Evolutionary conservation across 805 yeast species (phyloP), one percentile per base, ranked within the genome.

Genomic region (Kluyveromyces wickerhamii): DNA sequence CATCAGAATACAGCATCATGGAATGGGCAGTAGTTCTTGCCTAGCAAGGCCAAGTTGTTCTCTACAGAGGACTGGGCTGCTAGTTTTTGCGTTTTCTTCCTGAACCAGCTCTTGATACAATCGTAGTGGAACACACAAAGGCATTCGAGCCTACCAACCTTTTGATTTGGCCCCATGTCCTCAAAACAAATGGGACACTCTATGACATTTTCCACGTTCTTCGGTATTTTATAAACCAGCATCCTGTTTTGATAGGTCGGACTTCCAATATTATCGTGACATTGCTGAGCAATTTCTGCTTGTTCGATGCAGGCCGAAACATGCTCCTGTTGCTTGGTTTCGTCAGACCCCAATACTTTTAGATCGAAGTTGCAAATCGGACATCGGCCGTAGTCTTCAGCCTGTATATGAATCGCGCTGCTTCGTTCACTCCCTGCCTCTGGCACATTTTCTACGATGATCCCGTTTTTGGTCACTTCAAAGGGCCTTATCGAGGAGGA

Each of bases 131-230:
- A 92, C 22, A 88, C 85, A 54, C 99, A 92, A 10, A 92, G 66
- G 55, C 99, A 92, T 57, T 89, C 97, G 39, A 92, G 60, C 27
- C 99, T 64, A 0, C 95, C 97, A 12, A 92, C 89, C 49, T 79
- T 80, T 36, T 87, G 92, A 2, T 95, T 95, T 0, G 88, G 84
- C 31, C 63, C 60, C 54, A 88, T 74, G 13, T 84, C 94, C 54
- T 92, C 98, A 42, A 89, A 74, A 52, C 99, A 92, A 16, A 92
- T 89, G 11, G 86, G 89, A 56, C 99, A 92, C 56, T 92, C 97
- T 32, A 74, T 74, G 21, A 67, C 77, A 12, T 64, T 66, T 18
- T 62, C 52, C 7, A 48, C 52, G 11, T 41, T 40, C 14, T 40
- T 30, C 2, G 65, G 59, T 2, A 67, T 45, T 13, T 48, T 72